Evolutionary conservation across 495 filamentous ascomycete species (phyloP).

Genomic region (Annulohypoxylon bovei): DNA sequence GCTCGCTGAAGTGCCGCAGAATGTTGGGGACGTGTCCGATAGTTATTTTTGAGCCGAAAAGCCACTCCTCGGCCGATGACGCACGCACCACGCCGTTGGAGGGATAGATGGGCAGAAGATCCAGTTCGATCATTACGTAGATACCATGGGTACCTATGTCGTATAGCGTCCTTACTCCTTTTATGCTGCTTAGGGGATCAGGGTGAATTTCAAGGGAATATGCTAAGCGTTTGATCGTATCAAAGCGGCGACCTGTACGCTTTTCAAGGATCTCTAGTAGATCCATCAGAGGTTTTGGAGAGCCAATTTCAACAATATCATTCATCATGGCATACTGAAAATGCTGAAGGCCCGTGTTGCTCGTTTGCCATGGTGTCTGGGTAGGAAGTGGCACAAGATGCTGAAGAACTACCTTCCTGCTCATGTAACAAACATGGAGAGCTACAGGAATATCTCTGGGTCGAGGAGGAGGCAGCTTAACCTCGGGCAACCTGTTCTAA

Average conservation of each 20-base stretch:
- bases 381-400: not conserved
- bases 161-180: not conserved
- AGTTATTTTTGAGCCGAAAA: conserved; percentile 2
- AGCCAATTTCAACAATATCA: not conserved
- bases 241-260: not conserved
- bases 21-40: not conserved
- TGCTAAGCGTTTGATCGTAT: not conserved
- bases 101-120: not conserved
- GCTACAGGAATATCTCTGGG: not conserved
- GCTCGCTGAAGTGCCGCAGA: not conserved
- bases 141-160: not conserved
- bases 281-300: not conserved
- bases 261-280: not conserved
- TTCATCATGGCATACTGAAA: not conserved
- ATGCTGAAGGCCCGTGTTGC: not conserved
- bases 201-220: not conserved
- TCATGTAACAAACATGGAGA: not conserved
- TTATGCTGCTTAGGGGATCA: not conserved
- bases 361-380: not conserved
- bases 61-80: conserved; percentile 5
- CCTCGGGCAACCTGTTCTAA: not conserved
- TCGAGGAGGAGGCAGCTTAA: not conserved
- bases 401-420: not conserved
- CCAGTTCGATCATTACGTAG: not conserved
- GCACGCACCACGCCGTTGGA: not conserved